Evolutionary conservation across 257 asterid genomes (phyloP), one percentile per base, ranked within the genome.

Genomic region (Gentiana dahurica): DNA sequence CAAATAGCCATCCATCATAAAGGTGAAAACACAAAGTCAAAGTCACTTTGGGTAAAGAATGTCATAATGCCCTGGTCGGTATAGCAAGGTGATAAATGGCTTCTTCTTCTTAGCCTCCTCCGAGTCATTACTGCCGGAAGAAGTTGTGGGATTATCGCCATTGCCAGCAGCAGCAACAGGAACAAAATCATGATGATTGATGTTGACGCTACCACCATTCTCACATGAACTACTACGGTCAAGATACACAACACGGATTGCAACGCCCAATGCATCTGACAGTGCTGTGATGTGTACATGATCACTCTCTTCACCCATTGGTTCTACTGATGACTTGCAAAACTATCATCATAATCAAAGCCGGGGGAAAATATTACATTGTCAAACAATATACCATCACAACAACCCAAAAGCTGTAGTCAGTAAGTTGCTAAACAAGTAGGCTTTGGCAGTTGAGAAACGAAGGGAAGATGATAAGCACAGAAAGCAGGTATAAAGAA

Each of bases 271-370:
- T 34, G 99, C 75, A 65, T 92, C 97, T n/a, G 97, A 88, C 58
- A 92, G 62, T 11, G 99, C 97, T 2, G 90, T 92, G 33, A 92
- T 92, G 77, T 92, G 99, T 55, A 92, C 90, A 57, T 88, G 97
- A 62, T 92, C 97, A 38, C 99, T 92, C 76, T 92, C 99, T 71
- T 92, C 99, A 2, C 97, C 95, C 99, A 92, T 92, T 4, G 98
- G 98, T 49, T 88, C 99, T 57, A 92, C 99, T 0, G 96, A 79
- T n/a, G 99, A 78, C 87, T 92, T 88, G 88, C 97, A 89, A 76
- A 92, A 92, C 99, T 91, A 77, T 8, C 61, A 71, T 33, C 24
- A 24, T 24, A 24, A 24, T 24, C 24, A 24, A 24, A 24, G 24
- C 24, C 24, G 24, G 24, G 24, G 24, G 24, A 24, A 24, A 24